Conservation (phyloP, 2,329 filamentous ascomycete genomes). For the Sordariomycetes sp. region DNA sequence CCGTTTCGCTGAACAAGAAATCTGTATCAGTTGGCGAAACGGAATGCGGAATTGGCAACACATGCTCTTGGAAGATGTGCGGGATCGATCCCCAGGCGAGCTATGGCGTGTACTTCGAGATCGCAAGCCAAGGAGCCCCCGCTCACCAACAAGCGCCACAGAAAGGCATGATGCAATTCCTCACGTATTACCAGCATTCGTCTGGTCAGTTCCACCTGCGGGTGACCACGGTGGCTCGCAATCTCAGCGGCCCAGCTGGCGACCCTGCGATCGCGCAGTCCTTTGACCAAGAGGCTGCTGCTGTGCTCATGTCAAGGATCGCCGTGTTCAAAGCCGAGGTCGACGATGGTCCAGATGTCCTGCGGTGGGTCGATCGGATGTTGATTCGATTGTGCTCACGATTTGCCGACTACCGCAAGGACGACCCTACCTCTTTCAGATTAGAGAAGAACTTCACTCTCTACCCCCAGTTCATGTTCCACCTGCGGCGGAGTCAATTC, state of each 20-base stretch:
- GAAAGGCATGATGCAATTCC: slow-evolving; percentile 94
- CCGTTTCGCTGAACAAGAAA: slow-evolving; percentile 95
- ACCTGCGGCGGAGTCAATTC: slow-evolving; percentile 93
- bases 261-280: slow-evolving; percentile 94
- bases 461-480: slow-evolving; percentile 99
- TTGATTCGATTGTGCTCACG: slow-evolving; percentile 91
- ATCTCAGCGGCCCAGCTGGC: slow-evolving; percentile 85
- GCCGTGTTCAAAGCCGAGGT: slow-evolving; percentile 98
- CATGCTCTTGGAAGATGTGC: slow-evolving; percentile 99
- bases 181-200: slow-evolving; percentile 97
- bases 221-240: slow-evolving; percentile 87
- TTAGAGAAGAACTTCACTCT: slow-evolving; percentile 98
- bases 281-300: slow-evolving; percentile 96
- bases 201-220: slow-evolving; percentile 93
- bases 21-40: slow-evolving; percentile 95
- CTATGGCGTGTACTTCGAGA: slow-evolving; percentile 96
- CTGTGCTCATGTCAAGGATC: slow-evolving; percentile 97
- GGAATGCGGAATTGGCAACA: slow-evolving; percentile 96
- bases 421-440: slow-evolving; percentile 93
- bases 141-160: slow-evolving; percentile 81
- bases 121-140: slow-evolving; percentile 77
- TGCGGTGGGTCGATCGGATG: slow-evolving; percentile 98
- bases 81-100: slow-evolving; percentile 90
- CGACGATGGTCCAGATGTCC: slow-evolving; percentile 94
- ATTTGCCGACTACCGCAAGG: slow-evolving; percentile 96